Percentiles rank a stretch among this genome's conserved stretches.
Conservation (phyloP, 805 yeast species). For the Candida sithepensis region DNA sequence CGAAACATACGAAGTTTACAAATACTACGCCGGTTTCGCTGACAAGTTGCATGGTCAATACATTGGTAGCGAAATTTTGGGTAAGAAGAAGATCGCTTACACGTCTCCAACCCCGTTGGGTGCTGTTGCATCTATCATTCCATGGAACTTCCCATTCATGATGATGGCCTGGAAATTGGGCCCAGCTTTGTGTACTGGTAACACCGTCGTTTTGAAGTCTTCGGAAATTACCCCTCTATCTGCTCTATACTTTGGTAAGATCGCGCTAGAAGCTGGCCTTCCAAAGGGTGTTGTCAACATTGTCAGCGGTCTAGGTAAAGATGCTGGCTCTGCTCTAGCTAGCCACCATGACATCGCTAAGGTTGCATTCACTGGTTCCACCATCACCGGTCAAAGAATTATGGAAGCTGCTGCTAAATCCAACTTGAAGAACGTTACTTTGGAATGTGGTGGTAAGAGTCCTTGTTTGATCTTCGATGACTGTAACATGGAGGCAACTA, state of each 20-base stretch:
- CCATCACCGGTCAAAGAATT: conserved; percentile 66
- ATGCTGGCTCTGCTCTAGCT: conserved; percentile 65
- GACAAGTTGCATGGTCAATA: conserved; percentile 70
- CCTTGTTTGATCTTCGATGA: conserved; percentile 51
- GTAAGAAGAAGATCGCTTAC: conserved; percentile 44
- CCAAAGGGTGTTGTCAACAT: conserved; percentile 78
- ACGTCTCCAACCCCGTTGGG: conserved; percentile 61
- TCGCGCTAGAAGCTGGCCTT: conserved; percentile 62
- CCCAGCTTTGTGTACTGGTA: conserved; percentile 76
- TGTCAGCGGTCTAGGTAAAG: conserved; percentile 67
- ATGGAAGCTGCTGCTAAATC: conserved; percentile 61
- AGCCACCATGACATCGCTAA: conserved; percentile 64
- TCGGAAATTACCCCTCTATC: conserved; percentile 77
- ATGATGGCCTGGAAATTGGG: conserved; percentile 80
- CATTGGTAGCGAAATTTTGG: conserved; percentile 34
- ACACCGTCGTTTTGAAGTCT: conserved; percentile 68
- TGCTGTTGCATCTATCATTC: conserved; percentile 79
- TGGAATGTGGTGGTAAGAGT: conserved; percentile 61
- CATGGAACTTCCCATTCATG: conserved; percentile 83
- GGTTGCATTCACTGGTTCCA: conserved; percentile 80
- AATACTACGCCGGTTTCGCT: conserved; percentile 75
- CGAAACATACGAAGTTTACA: conserved; percentile 40
- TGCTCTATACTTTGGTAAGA: conserved; percentile 60
- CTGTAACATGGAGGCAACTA: conserved; percentile 50
- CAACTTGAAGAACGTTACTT: conserved; percentile 53